Evolutionary conservation across 1,284 basidiomycete species (phyloP), one percentile per base, ranked within the genome.

Genomic region (Moniliella sp.): DNA sequence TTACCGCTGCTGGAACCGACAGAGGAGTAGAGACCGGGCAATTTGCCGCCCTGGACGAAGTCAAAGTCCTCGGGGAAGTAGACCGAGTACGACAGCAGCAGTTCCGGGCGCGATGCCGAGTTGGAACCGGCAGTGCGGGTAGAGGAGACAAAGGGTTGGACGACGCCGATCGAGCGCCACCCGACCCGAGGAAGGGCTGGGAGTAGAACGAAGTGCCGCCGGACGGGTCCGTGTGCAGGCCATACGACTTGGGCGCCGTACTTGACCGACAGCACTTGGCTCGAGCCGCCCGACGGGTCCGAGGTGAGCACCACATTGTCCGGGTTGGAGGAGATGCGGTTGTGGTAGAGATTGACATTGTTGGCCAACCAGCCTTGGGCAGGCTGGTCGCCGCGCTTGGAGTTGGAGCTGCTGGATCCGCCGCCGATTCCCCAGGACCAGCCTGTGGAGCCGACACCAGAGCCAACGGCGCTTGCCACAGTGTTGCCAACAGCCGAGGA

Each of bases 31-130:
- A 31, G 11, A 1, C 48, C 48, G 3, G 48, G 48, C 4, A 50
- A 39, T 28, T 50, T 50, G 27, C 48, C 48, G 5, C 40, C 48
- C 32, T 48, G 45, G 33, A 48, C 46, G 27, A n/a, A 45, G 16
- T 40, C 29, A 15, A 44, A 45, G 8, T 26, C 32, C 5, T 18
- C 2, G 2, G 30, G 27, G 31, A 44, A 40, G 10, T 33, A 36
- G 27, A 63, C 56, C 0, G 56, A 50, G 46, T 65, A 66, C 36
- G 38, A 36, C 12, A 44, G 17, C 8, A 31, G 17, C 4, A 31
- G 19, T 14, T 16, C 15, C 9, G 30, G 12, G 17, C 30, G 17
- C 17, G 13, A 31, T n/a, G 21, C 8, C 8, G 7, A 7, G 21
- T 7, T 23, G n/a, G n/a, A n/a, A n/a, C n/a, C n/a, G n/a, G n/a